Base-by-base conservation (phyloP, 1,139 yeast species). In the Candida sp. region DNA sequence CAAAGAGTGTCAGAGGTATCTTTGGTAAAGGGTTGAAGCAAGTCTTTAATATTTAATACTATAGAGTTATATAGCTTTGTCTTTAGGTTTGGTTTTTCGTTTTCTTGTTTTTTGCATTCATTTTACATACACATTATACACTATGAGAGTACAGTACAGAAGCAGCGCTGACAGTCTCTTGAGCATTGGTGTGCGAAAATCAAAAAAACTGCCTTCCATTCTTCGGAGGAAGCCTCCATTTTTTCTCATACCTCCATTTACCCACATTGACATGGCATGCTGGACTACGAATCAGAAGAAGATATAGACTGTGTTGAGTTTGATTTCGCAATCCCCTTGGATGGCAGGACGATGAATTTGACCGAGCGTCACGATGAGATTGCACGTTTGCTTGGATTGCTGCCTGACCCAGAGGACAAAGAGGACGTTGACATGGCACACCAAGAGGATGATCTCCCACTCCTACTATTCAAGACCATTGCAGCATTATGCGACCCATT, bases 401-500 rank as follows among this genome's bases (percentile, higher is more conserved):
- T 65, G 30, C 4, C 43, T 6, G 56, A 55, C 27, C 67, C 66
- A 40, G 57, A 58, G 26, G 54, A 57, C 8, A 49, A 58, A 31
- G 48, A 59, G 31, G 43, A 28, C 26, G 9, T 27, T 12, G 42
- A 38, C 9, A 30, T 25, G 4, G 28, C 26, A 5, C 37, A 44
- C 9, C 33, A 40, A 12, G 34, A 26, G 12, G 42, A 34, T 17
- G 12, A 27, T 17, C n/a, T 43, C 26, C 25, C 28, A 27, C 41
- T 28, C 11, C 62, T 52, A 41, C 59, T 69, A 34, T 75, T 71
- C 56, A 53, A 55, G 44, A 64, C 73, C 9, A 61, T 77, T 2
- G 69, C 81, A 3, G 72, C 83, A 2, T 63, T 87, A 39, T 80
- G 86, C 49, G 91, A 86, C 62, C 90, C 90, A 3, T 72, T 77